Evolutionary conservation across 2,329 filamentous ascomycete species (phyloP), one percentile per base, ranked within the genome.

Genomic region (Aspergillus fijiensis): DNA sequence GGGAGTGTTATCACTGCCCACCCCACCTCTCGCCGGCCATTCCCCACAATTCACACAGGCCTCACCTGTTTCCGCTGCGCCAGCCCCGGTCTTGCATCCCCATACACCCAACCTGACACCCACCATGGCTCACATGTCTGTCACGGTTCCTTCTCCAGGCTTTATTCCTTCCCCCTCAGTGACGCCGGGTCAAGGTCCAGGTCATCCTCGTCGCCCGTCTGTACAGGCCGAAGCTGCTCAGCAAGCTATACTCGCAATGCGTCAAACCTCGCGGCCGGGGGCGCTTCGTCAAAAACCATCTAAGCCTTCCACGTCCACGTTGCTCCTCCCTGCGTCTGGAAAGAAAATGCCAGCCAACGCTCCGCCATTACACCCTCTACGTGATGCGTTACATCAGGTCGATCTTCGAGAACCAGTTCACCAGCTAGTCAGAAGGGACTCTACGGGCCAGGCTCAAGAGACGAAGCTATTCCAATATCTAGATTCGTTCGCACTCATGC

Each of bases 341-440:
- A 64, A 63, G 19, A 51, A 58, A 39, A 75, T 74, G 25, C 62
- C 76, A 3, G 74, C 77, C 60, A 77, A 77, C 39, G 7, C 39
- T 33, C 72, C 75, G 11, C 69, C 74, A 25, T 78, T 82, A 4
- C 75, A 81, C 59, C 80, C 84, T 21, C 70, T 73, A 25, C 69
- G 76, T 7, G 78, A 77, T 29, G 81, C 80, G n/a, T 74, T 88
- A 7, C 87, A 89, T 66, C 84, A 87, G 71, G 80, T 82, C 49
- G 78, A 85, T 67, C 74, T 87, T 29, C 80, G 81, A 25, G 85
- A 82, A 64, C 85, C 85, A 4, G 64, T 77, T 1, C 76, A 84
- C 29, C 69, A 69, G 42, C 67, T 76, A 11, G 29, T 72, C 19
- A 59, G 68, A 33, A 58, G 63, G 4, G 64, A 65, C 6, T 31